phyloP scores from a whole-genome alignment of 192 early-diverging fungal species.

The Linnemannia hyalina region DNA sequence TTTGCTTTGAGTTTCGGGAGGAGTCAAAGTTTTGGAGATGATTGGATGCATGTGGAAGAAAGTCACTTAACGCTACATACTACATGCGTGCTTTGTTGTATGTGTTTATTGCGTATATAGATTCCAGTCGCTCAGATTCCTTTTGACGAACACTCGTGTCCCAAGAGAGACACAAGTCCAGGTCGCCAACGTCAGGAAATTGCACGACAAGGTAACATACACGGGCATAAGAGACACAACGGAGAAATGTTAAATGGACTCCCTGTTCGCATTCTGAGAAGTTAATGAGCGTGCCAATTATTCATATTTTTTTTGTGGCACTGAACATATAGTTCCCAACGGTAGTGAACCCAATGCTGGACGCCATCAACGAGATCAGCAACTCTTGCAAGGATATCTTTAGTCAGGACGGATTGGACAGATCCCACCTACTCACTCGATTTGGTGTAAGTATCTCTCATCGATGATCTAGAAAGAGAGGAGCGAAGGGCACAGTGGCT shows the following conservation, averaged over 20 bases:
- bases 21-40: too few relatives aligned
- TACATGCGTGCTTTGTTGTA: background rate
- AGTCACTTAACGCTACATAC: background rate
- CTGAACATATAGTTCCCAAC: slow-evolving; percentile 57
- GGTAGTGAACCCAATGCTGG: slow-evolving; percentile 75
- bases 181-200: slow-evolving; percentile 81
- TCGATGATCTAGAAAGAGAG: background rate
- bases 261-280: background rate
- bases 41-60: background rate
- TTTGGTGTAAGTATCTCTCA: slow-evolving; percentile 37
- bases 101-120: slow-evolving; percentile 30
- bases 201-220: slow-evolving; percentile 60
- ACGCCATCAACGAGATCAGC: slow-evolving; percentile 76
- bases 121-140: slow-evolving; percentile 76
- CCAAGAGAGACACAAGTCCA: slow-evolving; percentile 90
- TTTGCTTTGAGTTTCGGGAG: background rate
- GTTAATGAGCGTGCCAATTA: background rate
- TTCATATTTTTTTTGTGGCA: background rate
- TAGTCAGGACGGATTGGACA: slow-evolving; percentile 29
- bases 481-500: too few relatives aligned
- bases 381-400: slow-evolving; percentile 49
- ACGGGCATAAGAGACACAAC: background rate
- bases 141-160: slow-evolving; percentile 92
- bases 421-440: slow-evolving; percentile 23
- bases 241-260: background rate